A percentile compares a stretch with the other conserved stretches of the same genome.
Evolutionary conservation across 2,329 filamentous ascomycete species (phyloP).

Genomic region (Ascochyta fabae): DNA sequence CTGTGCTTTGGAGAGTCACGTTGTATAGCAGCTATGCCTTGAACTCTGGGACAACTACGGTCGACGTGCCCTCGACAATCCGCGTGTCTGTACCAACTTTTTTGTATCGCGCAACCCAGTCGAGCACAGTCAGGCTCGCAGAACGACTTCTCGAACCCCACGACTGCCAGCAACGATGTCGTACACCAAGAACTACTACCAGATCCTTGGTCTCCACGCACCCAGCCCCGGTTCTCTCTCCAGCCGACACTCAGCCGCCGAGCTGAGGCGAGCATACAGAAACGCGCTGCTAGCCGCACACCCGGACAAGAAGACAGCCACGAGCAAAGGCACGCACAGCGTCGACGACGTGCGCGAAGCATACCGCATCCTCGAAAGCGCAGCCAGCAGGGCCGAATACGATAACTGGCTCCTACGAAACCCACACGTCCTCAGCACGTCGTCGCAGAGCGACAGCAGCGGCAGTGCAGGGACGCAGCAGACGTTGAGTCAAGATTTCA

Average conservation of each 20-base stretch:
- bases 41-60: not conserved
- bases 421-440: constrained; percentile 2
- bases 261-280: constrained; percentile 57
- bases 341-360: constrained; percentile 67
- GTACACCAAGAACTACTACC: constrained; percentile 43
- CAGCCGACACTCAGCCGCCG: constrained; percentile 8
- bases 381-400: constrained; percentile 52
- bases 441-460: not conserved
- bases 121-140: not conserved
- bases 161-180: constrained; percentile 16
- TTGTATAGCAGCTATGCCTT: constrained; percentile 6
- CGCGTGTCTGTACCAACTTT: not conserved
- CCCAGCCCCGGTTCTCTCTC: constrained; percentile 7
- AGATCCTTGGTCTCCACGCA: constrained; percentile 29
- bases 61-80: constrained; percentile 2
- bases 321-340: constrained; percentile 43
- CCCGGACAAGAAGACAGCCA: constrained; percentile 59
- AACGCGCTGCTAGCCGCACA: constrained; percentile 63
- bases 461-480: not conserved
- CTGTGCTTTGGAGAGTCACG: not conserved
- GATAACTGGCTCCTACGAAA: constrained; percentile 30
- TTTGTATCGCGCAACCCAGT: not conserved
- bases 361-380: constrained; percentile 60
- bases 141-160: not conserved
- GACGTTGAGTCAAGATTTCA: constrained; percentile 26